Percentiles rank a stretch among this genome's conserved stretches.
phyloP scores from a whole-genome alignment of 1,139 yeast species.

The Zygoascus sp. region DNA sequence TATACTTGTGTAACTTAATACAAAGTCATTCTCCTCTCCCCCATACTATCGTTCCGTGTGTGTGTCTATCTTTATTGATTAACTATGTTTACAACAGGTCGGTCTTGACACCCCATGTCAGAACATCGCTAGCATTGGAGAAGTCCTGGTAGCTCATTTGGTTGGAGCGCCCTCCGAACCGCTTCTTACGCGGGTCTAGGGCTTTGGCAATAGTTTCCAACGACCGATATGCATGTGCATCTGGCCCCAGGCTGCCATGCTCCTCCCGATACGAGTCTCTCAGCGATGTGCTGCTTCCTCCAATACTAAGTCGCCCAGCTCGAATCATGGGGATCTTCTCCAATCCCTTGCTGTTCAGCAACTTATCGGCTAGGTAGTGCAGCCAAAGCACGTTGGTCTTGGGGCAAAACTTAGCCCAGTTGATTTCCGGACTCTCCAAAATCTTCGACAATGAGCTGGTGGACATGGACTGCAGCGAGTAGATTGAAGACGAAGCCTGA shows the following conservation, averaged over 20 bases:
- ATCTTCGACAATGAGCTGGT: constrained; percentile 2
- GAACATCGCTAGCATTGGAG: constrained; percentile 28
- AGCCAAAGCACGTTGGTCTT: constrained; percentile 49
- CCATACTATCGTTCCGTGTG: too few species aligned
- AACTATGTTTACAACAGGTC: constrained; percentile 10
- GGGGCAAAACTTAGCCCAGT: constrained; percentile 43
- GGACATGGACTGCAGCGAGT: constrained; percentile 9
- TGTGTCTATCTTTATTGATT: too few species aligned
- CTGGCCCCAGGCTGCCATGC: constrained; percentile 18
- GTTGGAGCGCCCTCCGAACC: constrained; percentile 22
- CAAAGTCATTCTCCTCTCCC: too few species aligned
- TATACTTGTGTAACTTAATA: too few species aligned
- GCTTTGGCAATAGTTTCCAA: constrained; percentile 31
- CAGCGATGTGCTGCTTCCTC: constrained; percentile 22
- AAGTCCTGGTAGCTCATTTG: constrained; percentile 25
- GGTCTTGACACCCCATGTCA: constrained; percentile 29
- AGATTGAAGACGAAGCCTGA: constrained; percentile 1
- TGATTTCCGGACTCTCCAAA: constrained; percentile 22
- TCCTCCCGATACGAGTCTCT: constrained; percentile 17
- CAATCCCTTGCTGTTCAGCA: constrained; percentile 39
- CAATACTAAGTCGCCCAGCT: constrained; percentile 27
- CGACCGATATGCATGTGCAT: constrained; percentile 26
- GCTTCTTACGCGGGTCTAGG: constrained; percentile 36
- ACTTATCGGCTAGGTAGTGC: constrained; percentile 43
- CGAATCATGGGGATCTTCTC: constrained; percentile 23